Base-by-base conservation (phyloP, 352 stramenopile species). In the Globisporangium nunn region DNA sequence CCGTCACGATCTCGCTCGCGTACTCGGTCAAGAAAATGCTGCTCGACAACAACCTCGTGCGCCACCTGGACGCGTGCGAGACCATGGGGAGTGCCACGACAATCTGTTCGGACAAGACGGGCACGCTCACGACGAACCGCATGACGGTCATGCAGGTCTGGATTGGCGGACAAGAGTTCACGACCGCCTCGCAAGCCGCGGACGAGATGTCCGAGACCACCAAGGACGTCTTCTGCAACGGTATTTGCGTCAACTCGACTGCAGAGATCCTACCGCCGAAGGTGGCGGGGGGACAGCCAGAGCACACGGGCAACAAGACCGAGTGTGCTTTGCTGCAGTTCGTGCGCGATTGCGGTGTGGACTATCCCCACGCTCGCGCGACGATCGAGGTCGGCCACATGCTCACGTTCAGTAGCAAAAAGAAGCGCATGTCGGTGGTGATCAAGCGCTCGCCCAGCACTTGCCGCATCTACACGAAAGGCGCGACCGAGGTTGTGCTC, bases 91-190 rank as follows among this genome's bases (percentile, higher is more conserved):
- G 81, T 61, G 92, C 95, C 0, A 98, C 95, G 12, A 93, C 91
- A 12, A 98, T 99, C 64, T 99, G 95, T 75, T 98, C 90, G 41
- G 96, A 99, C 80, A 99, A 99, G 81, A 99, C 96, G 2, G 96
- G 71, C 45, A 99, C 96, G 18, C 80, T 99, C 6, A 99, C 96
- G 10, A 93, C 97, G 52, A 99, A 99, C 64, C 78, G 89, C 14
- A 99, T 99, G 96, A 98, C 96, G 3, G 91, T 99, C 37, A 91
- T 96, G 72, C 71, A 91, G 39, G 70, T 80, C n/a, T 95, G 85
- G 81, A 71, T 93, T 43, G 87, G 70, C 35, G 76, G 74, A 0
- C 61, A 77, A 15, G 77, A 86, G 52, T 87, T 87, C 50, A 67
- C 70, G 3, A 74, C 69, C 10, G 78, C 74, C 2, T 61, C 72